A percentile compares a stretch with the other conserved stretches of the same genome.
phyloP scores from a whole-genome alignment of 2,329 filamentous ascomycete species.

The Chalara sp. region DNA sequence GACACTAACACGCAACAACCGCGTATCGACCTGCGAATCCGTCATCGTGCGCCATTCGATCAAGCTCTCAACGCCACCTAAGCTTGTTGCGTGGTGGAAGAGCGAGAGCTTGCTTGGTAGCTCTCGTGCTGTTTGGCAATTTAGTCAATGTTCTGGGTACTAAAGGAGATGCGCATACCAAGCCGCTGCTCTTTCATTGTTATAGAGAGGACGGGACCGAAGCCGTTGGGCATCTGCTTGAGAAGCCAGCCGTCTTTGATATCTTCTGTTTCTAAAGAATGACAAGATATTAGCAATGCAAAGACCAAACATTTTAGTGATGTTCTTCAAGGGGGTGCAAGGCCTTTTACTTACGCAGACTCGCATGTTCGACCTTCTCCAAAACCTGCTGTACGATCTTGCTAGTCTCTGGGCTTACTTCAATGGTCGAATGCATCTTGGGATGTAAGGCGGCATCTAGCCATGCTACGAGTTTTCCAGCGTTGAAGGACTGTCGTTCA shows the following conservation, averaged over 20 bases:
- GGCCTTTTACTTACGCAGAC: conserved; percentile 55
- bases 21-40: conserved; percentile 64
- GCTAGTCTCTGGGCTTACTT: conserved; percentile 27
- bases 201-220: conserved; percentile 81
- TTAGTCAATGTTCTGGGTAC: too few species aligned
- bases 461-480: conserved; percentile 65
- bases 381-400: conserved; percentile 48
- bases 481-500: conserved; percentile 65
- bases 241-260: conserved; percentile 62
- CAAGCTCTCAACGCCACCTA: conserved; percentile 90
- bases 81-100: conserved; percentile 91
- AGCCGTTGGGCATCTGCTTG: conserved; percentile 87
- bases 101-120: conserved; percentile 73
- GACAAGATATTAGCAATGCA: too few species aligned
- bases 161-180: conserved; percentile 26
- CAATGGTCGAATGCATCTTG: conserved; percentile 1
- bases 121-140: conserved; percentile 36
- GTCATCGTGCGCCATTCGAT: conserved; percentile 96
- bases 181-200: conserved; percentile 51
- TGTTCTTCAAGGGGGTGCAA: too few species aligned
- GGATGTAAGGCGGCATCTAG: conserved; percentile 37
- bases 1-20: conserved; percentile 73
- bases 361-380: conserved; percentile 65
- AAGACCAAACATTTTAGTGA: too few species aligned
- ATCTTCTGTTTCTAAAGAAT: conserved; percentile 22